These are phyloP conservation scores for Phtheirospermum japonicum DNA, from an alignment of 257 asterid genomes.

Conservation along the genomic window DNA sequence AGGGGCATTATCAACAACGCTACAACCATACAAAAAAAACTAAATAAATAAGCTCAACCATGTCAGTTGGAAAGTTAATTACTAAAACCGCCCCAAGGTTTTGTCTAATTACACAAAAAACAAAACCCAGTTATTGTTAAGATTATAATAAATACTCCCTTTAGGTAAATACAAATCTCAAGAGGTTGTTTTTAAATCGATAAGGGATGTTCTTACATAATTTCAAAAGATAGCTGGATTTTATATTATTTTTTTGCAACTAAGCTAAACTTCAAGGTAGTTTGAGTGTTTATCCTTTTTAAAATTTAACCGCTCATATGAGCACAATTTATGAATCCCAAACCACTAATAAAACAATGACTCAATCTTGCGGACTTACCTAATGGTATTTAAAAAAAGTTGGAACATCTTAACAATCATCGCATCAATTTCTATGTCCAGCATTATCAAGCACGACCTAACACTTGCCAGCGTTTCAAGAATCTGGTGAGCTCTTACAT, in stretches of 20 bases:
- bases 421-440: constrained; percentile 31
- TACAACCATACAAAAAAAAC: background rate
- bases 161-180: too few species aligned
- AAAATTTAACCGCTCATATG: background rate
- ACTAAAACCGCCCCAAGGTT: background rate
- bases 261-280: too few species aligned
- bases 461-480: constrained; percentile 32
- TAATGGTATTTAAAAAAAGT: constrained; percentile 31
- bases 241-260: too few species aligned
- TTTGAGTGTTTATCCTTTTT: background rate
- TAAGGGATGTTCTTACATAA: too few species aligned
- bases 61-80: background rate
- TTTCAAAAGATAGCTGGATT: too few species aligned
- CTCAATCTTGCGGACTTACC: constrained; percentile 31
- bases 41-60: too few species aligned
- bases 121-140: background rate
- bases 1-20: constrained; percentile 2
- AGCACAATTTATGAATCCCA: background rate
- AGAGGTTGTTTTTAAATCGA: too few species aligned
- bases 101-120: background rate
- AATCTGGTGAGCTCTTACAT: constrained; percentile 30
- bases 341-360: background rate
- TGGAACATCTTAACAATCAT: constrained; percentile 37
- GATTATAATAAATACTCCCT: too few species aligned
- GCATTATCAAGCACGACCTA: constrained; percentile 29